Evolutionary conservation across 73 alveolate species (phyloP), one percentile per base, ranked within the genome.

Genomic region (Loxodes magnus): DNA sequence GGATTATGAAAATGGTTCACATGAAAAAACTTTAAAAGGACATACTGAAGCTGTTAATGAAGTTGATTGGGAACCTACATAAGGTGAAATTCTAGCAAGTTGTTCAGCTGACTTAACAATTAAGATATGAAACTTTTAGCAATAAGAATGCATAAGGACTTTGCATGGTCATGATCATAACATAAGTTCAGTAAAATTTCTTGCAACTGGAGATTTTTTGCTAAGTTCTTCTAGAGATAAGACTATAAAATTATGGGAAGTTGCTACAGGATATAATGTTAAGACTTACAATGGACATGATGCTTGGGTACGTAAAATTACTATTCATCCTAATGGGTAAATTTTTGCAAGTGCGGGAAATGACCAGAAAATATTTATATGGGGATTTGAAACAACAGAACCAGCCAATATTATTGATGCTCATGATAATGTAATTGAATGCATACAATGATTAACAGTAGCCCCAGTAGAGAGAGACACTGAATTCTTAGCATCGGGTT

Each of bases 131-230:
- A 78, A 77, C 56, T 56, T 86, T 30, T 64, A 82, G 50, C 63
- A 71, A 33, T 57, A 58, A 56, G 48, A 74, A 16, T 85, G 84
- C 9, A 64, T 50, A 17, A 70, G 74, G 50, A 89, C 98, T 7
- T 82, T 89, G 10, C 51, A 80, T 37, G 98, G 96, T 15, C 98
- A 89, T 57, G 98, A 89, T 28, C 98, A 89, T 82, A 66, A 81
- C 25, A 94, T 89, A 1, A 56, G 87, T 49, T 67, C 77, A 38
- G 82, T 85, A 31, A 56, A 77, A 51, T 89, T 75, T 51, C 26
- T 77, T 4, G 93, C 91, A 5, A 67, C 72, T 65, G 94, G 95
- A 3, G 95, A 84, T 43, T 57, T 42, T 34, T 19, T 90, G 31
- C 61, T 90, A 27, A 67, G 94, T 31, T 74, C 90, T 51, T 76